These are phyloP conservation scores for Paecilomyces dactylethromorphus DNA, from an alignment of 2,329 filamentous ascomycete species.

Conservation along the genomic window DNA sequence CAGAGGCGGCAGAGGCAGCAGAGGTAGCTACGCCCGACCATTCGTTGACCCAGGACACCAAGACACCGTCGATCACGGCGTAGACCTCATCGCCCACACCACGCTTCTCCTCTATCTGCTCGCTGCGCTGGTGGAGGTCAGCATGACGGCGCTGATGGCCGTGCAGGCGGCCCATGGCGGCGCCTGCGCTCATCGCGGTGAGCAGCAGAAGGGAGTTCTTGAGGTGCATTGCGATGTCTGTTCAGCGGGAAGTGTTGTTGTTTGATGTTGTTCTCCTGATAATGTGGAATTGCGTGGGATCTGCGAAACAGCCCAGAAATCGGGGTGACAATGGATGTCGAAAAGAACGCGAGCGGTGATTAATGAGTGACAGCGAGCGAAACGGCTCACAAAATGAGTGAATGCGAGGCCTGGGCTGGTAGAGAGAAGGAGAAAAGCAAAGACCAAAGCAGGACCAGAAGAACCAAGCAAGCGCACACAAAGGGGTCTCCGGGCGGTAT, in stretches of 20 bases:
- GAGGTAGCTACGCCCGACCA: slow-evolving; percentile 20
- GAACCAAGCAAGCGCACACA: neutral
- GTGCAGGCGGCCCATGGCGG: slow-evolving; percentile 29
- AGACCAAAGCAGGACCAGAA: neutral
- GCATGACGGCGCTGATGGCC: slow-evolving; percentile 33
- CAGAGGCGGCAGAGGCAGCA: too few species aligned
- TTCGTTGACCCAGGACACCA: slow-evolving; percentile 30
- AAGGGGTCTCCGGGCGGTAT: neutral
- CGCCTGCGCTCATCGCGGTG: slow-evolving; percentile 30
- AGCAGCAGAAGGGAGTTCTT: slow-evolving; percentile 31
- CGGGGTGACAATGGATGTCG: neutral
- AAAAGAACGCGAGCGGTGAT: slow-evolving; percentile 4
- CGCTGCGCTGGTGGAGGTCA: slow-evolving; percentile 11
- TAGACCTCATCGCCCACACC: slow-evolving; percentile 24
- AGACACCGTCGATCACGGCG: slow-evolving; percentile 26
- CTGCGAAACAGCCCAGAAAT: neutral
- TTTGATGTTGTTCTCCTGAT: neutral
- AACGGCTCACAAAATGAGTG: slow-evolving; percentile 1
- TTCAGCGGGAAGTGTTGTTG: slow-evolving; percentile 2
- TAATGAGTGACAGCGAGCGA: slow-evolving; percentile 10
- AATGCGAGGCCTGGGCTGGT: slow-evolving; percentile 1
- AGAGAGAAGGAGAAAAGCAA: slow-evolving; percentile 1
- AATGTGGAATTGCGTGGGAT: neutral
- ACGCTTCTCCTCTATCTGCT: slow-evolving; percentile 17
- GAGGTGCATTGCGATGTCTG: slow-evolving; percentile 25